These are phyloP conservation scores for Tetrahymena borealis DNA, from an alignment of 73 alveolate genomes.

Conservation along the genomic window DNA sequence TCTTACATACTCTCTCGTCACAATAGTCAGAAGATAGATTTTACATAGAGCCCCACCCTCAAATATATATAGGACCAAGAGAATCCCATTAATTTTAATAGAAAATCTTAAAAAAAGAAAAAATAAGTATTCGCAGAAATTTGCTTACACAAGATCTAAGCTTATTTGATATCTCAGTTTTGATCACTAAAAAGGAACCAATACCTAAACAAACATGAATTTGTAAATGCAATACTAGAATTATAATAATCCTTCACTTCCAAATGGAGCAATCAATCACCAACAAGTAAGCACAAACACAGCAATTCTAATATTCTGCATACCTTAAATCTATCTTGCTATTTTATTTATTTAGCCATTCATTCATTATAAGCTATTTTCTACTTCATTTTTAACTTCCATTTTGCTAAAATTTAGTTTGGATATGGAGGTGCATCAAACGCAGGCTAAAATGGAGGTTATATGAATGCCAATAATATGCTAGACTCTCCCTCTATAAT, in stretches of 20 bases:
- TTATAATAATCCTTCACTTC: neutral
- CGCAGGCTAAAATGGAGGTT: neutral
- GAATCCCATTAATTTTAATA: too few relatives aligned
- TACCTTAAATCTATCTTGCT: neutral
- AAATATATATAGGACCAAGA: too few relatives aligned
- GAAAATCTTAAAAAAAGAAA: too few relatives aligned
- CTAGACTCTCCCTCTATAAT: neutral
- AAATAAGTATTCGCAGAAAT: too few relatives aligned
- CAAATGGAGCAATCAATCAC: neutral
- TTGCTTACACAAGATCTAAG: too few relatives aligned
- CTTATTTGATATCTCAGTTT: too few relatives aligned
- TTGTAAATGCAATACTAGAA: neutral
- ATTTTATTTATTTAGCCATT: neutral
- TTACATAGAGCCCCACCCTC: too few relatives aligned
- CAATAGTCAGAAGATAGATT: too few relatives aligned
- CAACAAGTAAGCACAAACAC: neutral
- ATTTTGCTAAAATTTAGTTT: neutral
- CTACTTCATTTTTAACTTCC: too few relatives aligned
- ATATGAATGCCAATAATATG: neutral
- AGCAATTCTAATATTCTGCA: neutral
- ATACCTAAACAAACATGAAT: neutral
- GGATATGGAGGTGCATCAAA: neutral
- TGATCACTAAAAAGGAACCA: neutral
- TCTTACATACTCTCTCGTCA: too few relatives aligned
- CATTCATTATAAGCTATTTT: neutral